Base-by-base conservation (phyloP, 2,329 filamentous ascomycete genomes). In the Reticulascus tulasneorum region DNA sequence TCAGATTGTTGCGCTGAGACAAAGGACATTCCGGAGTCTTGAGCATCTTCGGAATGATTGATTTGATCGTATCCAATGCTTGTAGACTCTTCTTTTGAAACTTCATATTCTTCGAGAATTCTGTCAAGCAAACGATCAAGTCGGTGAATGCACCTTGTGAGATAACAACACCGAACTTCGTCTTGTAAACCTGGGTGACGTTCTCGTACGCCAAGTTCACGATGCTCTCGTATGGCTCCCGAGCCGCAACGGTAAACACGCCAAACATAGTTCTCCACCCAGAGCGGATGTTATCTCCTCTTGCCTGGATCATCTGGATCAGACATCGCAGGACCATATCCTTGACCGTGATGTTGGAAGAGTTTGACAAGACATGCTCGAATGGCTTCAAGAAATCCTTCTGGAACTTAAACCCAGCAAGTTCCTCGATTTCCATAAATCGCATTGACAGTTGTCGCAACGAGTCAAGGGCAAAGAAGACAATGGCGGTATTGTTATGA, bases 261-360 rank as follows among this genome's bases (percentile, higher is more conserved):
- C 91, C 93, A 62, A 99, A 97, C 91, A 99, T 98, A 15, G 94
- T 97, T 56, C 93, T 84, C 93, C 93, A 99, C 6, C 93, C 93
- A 24, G 90, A 96, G 34, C 91, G 83, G 54, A 99, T 98, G 50
- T 97, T 97, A 61, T 96, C 86, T 6, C 94, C 94, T 39, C 87
- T 78, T 21, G 91, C 90, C 64, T 98, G 93, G 30, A 98, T 95
- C 94, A 99, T 98, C 62, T 99, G 94, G 38, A 96, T 94, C 43
- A 99, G 69, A 56, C 94, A 99, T 27, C 91, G 81, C 17, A 99
- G 69, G 29, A 95, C 88, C 84, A 98, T 91, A 51, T 99, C 93
- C 62, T 98, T 98, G 51, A 99, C 93, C 1, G 86, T 82, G 13
- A 95, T 82, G 45, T 93, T 88, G 46, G 74, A 87, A 26, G 89